These are phyloP conservation scores for Malus sieversii DNA, from an alignment of 306 rosid species.

Conservation along the genomic window DNA sequence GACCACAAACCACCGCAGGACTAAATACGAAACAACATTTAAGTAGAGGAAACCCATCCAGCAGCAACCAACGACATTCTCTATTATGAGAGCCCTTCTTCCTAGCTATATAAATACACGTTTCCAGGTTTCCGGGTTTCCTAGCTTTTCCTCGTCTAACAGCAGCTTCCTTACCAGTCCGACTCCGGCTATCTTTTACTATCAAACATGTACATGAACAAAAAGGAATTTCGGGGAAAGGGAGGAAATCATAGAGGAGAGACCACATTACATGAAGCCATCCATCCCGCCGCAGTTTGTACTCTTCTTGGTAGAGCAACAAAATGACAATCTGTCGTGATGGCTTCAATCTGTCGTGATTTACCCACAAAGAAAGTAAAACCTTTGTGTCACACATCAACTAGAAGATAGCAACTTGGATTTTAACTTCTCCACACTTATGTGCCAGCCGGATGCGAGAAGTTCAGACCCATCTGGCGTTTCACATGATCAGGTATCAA, in stretches of 20 bases:
- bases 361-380: slow-evolving; percentile 48
- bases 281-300: slow-evolving; percentile 25
- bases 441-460: slow-evolving; percentile 50
- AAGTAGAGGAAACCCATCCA: slow-evolving; percentile 33
- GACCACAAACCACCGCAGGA: slow-evolving; percentile 47
- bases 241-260: slow-evolving; percentile 19
- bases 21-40: slow-evolving; percentile 24
- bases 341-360: slow-evolving; percentile 33
- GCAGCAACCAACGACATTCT: slow-evolving; percentile 41
- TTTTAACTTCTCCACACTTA: slow-evolving; percentile 25
- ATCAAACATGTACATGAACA: slow-evolving; percentile 64
- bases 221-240: slow-evolving; percentile 19
- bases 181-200: slow-evolving; percentile 49
- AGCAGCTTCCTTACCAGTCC: slow-evolving; percentile 46
- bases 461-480: slow-evolving; percentile 65
- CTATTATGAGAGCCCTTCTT: slow-evolving; percentile 40
- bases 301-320: slow-evolving; percentile 35
- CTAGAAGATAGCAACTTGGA: slow-evolving; percentile 32
- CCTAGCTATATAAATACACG: slow-evolving; percentile 57
- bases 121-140: slow-evolving; percentile 10
- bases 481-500: slow-evolving; percentile 86
- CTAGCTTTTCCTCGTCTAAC: slow-evolving; percentile 39
- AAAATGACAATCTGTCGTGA: slow-evolving; percentile 19
- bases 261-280: slow-evolving; percentile 48
- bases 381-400: slow-evolving; percentile 40